phyloP scores from a whole-genome alignment of 2,329 filamentous ascomycete species.

The Dendryphion nanum region DNA sequence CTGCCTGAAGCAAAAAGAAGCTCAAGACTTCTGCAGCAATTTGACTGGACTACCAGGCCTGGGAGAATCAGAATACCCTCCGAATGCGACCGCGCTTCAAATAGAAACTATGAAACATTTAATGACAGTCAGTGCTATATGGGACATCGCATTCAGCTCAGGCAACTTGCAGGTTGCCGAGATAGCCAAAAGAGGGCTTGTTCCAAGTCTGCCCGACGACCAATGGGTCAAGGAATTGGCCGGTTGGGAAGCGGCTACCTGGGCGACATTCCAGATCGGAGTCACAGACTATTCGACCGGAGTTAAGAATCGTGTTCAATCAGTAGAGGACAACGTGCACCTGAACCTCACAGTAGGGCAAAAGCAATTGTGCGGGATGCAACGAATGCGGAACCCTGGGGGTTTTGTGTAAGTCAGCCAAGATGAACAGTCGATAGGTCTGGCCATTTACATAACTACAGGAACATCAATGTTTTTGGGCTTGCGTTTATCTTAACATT shows the following conservation, averaged over 20 bases:
- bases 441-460: not conserved
- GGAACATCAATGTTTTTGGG: slow-evolving; percentile 12
- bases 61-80: too few species aligned
- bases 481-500: slow-evolving; percentile 6
- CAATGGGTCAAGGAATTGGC: slow-evolving; percentile 3
- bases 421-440: not conserved
- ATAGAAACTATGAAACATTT: too few species aligned
- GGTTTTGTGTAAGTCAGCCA: slow-evolving; percentile 4
- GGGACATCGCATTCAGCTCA: too few species aligned
- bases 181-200: not conserved
- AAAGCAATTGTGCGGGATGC: slow-evolving; percentile 4
- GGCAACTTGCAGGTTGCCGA: too few species aligned
- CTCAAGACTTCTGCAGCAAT: not conserved
- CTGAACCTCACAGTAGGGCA: too few species aligned
- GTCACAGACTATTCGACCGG: slow-evolving; percentile 2
- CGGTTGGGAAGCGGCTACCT: not conserved
- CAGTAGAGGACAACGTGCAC: too few species aligned
- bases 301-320: not conserved
- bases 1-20: not conserved
- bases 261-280: slow-evolving; percentile 2
- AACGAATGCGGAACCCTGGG: slow-evolving; percentile 6
- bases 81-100: too few species aligned
- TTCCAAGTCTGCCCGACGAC: slow-evolving; percentile 1
- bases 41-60: too few species aligned
- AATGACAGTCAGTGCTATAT: too few species aligned